Base-by-base conservation (phyloP, 768 basidiomycete species). In the Postia placenta region DNA sequence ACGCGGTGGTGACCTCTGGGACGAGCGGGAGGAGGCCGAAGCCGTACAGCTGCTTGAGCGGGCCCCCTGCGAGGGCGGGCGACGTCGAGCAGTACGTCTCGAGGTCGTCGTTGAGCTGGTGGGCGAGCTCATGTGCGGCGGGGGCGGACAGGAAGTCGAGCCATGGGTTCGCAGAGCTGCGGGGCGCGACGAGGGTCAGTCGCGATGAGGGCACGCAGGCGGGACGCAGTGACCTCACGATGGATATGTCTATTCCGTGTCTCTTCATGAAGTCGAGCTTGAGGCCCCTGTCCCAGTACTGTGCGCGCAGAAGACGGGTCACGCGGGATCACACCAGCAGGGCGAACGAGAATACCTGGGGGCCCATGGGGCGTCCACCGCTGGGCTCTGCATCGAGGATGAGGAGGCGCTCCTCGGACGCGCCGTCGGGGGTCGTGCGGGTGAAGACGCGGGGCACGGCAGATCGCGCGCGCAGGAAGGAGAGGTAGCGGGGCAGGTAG, bases 131-230 rank as follows among this genome's bases (percentile, higher is more conserved):
- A 42, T 76, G 72, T 7, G 91, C 92, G 37, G 84, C 77, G 22
- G 76, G 60, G 9, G 86, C 77, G 4, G 83, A 64, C 20, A 94
- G 75, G 60, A 92, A 93, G 64, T 94, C 92, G 28, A 93, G 78
- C 91, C 91, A 94, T 7, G 91, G 92, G 60, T 94, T 93, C 23
- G 91, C 91, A 22, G 87, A 79, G 62, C 89, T 90, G 56, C 5
- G 19, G 11, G 2, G n/a, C n/a, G n/a, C n/a, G n/a, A n/a, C n/a
- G n/a, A n/a, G n/a, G n/a, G n/a, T n/a, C n/a, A n/a, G 28, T 14
- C 26, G 20, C 11, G 45, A 20, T 17, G 7, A 23, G 41, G 45
- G 17, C 27, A 25, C 52, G 42, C 55, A 37, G 49, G 37, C 26
- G 30, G 36, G 26, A 47, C 23, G 23, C 30, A 33, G 30, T n/a